phyloP scores from a whole-genome alignment of 306 rosid species.

The Medicago lupulina region DNA sequence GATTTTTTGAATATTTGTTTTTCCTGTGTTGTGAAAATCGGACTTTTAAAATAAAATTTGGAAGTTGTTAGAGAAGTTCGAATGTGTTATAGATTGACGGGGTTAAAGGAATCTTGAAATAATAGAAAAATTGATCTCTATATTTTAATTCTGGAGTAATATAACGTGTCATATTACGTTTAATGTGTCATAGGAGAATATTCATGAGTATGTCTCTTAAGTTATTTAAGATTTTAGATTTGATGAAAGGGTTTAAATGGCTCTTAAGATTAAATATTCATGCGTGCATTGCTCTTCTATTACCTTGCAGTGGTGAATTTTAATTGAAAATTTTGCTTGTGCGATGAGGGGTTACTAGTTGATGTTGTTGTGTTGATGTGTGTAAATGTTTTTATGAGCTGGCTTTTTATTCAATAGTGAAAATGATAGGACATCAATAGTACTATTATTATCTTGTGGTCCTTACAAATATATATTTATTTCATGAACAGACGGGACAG shows the following conservation, averaged over 20 bases:
- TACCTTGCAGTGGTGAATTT: slow-evolving; percentile 26
- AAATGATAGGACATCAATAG: slow-evolving; percentile 9
- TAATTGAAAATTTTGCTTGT: not conserved
- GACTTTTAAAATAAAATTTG: slow-evolving; percentile 1
- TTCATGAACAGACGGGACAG: slow-evolving; percentile 82
- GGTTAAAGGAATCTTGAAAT: slow-evolving; percentile 1
- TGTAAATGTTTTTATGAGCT: slow-evolving; percentile 8
- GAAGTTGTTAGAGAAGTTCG: slow-evolving; percentile 31
- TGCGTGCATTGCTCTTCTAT: slow-evolving; percentile 24
- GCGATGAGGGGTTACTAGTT: slow-evolving; percentile 5
- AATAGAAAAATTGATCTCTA: slow-evolving; percentile 2
- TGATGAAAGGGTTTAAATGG: not conserved
- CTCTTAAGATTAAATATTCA: no score
- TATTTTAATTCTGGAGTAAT: slow-evolving; percentile 5
- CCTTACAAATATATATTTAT: slow-evolving; percentile 34
- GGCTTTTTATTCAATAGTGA: slow-evolving; percentile 30
- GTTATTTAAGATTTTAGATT: slow-evolving; percentile 12
- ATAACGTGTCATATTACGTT: no score
- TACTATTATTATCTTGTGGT: slow-evolving; percentile 20
- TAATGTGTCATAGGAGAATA: not conserved
- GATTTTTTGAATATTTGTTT: not conserved
- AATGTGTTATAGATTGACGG: not conserved
- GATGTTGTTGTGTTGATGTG: slow-evolving; percentile 31
- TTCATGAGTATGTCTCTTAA: not conserved
- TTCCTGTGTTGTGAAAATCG: slow-evolving; percentile 5